Base-by-base conservation (phyloP, 139 green algal species). In the Ettlia oleoabundans region DNA sequence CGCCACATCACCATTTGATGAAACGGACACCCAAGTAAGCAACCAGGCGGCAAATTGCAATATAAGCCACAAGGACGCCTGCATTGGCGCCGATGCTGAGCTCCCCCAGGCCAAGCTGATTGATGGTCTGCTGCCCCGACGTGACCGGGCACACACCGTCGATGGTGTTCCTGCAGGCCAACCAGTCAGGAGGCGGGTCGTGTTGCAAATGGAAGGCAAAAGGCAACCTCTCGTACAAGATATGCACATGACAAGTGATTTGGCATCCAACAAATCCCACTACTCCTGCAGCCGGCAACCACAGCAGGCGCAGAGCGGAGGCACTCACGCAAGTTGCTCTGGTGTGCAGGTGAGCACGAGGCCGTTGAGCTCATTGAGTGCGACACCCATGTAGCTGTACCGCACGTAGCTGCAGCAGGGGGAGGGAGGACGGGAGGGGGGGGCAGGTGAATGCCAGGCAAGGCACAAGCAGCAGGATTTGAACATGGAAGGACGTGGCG, bases 341-440 rank as follows among this genome's bases (percentile, higher is more conserved):
- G 62, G 24, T 47, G 82, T 89, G 84, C 86, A 91, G 61, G 76
- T 65, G 15, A 91, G 83, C 28, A 76, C n/a, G 53, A 93, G 78
- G 37, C 87, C 89, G 24, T 63, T 21, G 19, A 93, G 87, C 85
- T 93, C 87, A 42, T 90, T 91, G 2, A 89, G 81, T 1, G 85
- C 87, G 41, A 91, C 82, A 33, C 72, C 87, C 2, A 88, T 62
- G 51, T 91, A 91, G 21, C 30, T 86, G 78, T 84, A 81, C 15
- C 51, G 40, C 52, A 73, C 65, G 41, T 84, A 84, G 24, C 61
- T 80, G 73, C 53, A 68, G 9, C 2, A 3, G 19, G 22, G 30
- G 42, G 41, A 40, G 8, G n/a, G 42, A 10, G 9, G 1, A 32
- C 4, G 32, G 70, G 32, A 28, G 26, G 37, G 9, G 30, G n/a